Base-by-base conservation (phyloP, 192 early-diverging fungal species). In the Umbelopsis isabellina region DNA sequence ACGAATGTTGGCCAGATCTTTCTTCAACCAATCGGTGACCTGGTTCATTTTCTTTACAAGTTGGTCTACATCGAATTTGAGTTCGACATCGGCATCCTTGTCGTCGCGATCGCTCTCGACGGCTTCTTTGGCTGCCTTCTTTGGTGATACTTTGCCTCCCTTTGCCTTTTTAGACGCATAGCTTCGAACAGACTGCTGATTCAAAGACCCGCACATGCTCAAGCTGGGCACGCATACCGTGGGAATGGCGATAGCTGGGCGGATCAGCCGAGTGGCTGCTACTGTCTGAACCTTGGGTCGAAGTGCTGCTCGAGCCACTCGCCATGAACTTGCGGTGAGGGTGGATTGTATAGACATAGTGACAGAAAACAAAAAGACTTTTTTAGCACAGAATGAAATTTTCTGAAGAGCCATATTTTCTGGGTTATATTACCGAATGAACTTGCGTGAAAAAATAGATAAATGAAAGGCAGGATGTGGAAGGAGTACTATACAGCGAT, bases 1-100 rank as follows among this genome's bases (percentile, higher is more conserved):
- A 22, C 89, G 76, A 75, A 93, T 77, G 3, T 83, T 74, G 67
- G 79, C 80, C 49, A 92, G 84, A 72, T 92, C 91, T 37, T 79
- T 81, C 70, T 88, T 83, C n/a, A 94, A 80, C 12, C 84, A 68
- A 47, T 87, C 84, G 7, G 91, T 65, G 11, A 81, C 81, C 33
- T 81, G 70, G n/a, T 80, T 76, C 83, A 90, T 86, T 64, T 86
- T 83, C 66, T 86, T 79, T 23, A 79, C 79, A 61, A 87, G 73
- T 71, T 82, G 80, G n/a, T 84, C 71, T 23, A 85, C 74, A 72
- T 94, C 86, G 52, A 91, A 89, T 18, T 72, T 77, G 47, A 78
- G 75, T 20, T 73, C 76, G 22, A 77, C 73, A n/a, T 70, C 66
- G 11, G 53, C 58, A 1, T 68, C 71, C 7, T 74, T 75, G 49